These are phyloP conservation scores for Talaromyces adpressus DNA, from an alignment of 495 filamentous ascomycete species.

Conservation along the genomic window DNA sequence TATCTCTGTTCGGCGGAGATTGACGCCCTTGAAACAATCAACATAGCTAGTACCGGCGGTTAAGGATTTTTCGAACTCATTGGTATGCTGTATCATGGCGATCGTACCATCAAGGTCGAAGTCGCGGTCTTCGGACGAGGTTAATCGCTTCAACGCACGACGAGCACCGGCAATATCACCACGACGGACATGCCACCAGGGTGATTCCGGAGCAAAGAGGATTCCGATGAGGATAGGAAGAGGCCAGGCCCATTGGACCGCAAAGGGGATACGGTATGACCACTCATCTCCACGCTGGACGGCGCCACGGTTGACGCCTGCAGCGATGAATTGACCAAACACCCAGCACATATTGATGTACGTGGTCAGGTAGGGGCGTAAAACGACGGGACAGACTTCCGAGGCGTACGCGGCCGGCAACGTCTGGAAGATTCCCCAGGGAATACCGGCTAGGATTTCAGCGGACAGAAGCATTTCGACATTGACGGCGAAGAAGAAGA, in stretches of 20 bases:
- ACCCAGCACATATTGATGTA: constrained; percentile 64
- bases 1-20: constrained; percentile 56
- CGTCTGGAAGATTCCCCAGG: constrained; percentile 72
- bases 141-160: constrained; percentile 49
- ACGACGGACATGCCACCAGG: constrained; percentile 61
- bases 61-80: constrained; percentile 51
- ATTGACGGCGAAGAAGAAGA: constrained; percentile 62
- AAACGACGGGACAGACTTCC: constrained; percentile 55
- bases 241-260: constrained; percentile 64
- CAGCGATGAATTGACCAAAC: constrained; percentile 45
- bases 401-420: constrained; percentile 62
- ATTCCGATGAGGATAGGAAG: constrained; percentile 53
- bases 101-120: constrained; percentile 56
- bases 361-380: constrained; percentile 56
- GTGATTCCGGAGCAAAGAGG: constrained; percentile 54
- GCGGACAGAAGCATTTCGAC: constrained; percentile 55
- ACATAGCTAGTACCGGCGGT: constrained; percentile 46
- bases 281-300: constrained; percentile 27
- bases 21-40: constrained; percentile 57
- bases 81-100: constrained; percentile 55
- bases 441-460: constrained; percentile 64
- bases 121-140: constrained; percentile 35
- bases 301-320: constrained; percentile 38
- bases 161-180: constrained; percentile 52
- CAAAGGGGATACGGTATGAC: constrained; percentile 51